Percentiles rank a stretch among this genome's conserved stretches.
Evolutionary conservation across 768 basidiomycete species (phyloP).

Genomic region (Phaeolepiota aurea): DNA sequence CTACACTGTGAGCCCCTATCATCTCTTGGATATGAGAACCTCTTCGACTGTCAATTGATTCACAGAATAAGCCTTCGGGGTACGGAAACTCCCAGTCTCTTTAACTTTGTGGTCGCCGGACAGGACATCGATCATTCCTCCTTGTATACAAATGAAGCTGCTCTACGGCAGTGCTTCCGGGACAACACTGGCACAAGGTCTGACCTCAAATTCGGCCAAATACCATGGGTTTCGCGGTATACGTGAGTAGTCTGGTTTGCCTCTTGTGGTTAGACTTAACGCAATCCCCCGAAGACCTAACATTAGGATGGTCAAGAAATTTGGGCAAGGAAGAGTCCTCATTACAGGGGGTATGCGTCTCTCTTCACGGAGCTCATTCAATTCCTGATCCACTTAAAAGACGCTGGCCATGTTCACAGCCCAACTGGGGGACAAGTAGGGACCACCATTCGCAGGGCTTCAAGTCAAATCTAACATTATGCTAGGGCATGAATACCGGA

Average conservation of each 20-base stretch:
- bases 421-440: conserved; percentile 21
- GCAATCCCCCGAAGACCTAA: conserved; percentile 5
- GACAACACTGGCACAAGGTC: conserved; percentile 13
- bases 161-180: conserved; percentile 11
- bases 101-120: conserved; percentile 20
- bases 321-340: conserved; percentile 8
- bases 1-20: background rate
- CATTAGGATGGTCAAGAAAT: conserved; percentile 11
- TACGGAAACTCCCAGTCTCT: conserved; percentile 20
- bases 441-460: background rate
- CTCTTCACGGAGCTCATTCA: background rate
- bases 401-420: conserved; percentile 25
- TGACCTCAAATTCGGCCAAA: conserved; percentile 16
- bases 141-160: conserved; percentile 8
- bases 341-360: conserved; percentile 13
- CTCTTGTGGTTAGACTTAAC: conserved; percentile 2
- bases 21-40: background rate
- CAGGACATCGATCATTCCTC: conserved; percentile 12
- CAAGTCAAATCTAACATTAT: background rate
- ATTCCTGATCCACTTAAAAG: conserved; percentile 7
- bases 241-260: conserved; percentile 10
- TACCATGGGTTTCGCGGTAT: conserved; percentile 19
- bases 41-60: background rate
- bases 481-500: conserved; percentile 22
- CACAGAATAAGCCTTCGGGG: conserved; percentile 22